Base-by-base conservation (phyloP, 2,329 filamentous ascomycete genomes). In the Ophiostoma fasciatum region DNA sequence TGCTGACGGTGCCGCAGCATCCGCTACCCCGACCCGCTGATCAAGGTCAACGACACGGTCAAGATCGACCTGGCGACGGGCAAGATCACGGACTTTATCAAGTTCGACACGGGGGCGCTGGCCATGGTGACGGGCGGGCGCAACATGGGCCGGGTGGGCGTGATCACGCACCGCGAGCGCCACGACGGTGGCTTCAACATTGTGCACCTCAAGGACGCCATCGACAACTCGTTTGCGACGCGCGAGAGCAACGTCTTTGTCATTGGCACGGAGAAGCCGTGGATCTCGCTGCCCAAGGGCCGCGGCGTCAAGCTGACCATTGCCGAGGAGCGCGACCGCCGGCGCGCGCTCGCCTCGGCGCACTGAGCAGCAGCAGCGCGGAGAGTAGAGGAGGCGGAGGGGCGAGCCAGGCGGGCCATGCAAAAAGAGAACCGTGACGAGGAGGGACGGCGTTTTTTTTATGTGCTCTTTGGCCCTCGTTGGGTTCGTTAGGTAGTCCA, bases 121-220 rank as follows among this genome's bases (percentile, higher is more conserved):
- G 85, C 82, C 65, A 98, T 98, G 88, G 82, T 81, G 59, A 98
- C 90, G 54, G 90, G 90, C 79, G 90, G 90, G 78, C 90, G 88
- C 63, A 98, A 98, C 84, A 98, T 96, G 88, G 90, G 90, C 64
- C 90, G 90, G 88, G 88, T 98, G 60, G 90, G 90, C 82, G 88
- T 96, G 64, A 92, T 98, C 73, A 96, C 90, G 57, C 87, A 98
- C 78, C 88, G 90, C 74, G 90, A 98, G 78, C 84, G 90, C 58
- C 90, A 98, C 77, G 90, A 98, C 56, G 90, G 90, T 75, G 90
- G 90, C 66, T 98, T 98, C 82, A 92, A 92, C 78, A 93, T 98
- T 59, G 87, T 98, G 64, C 87, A 94, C 75, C 81, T 98, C 69
- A 98, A 98, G 82, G 90, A 98, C 61, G 88, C 87, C 59, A 88